Conservation (phyloP, 495 filamentous ascomycete genomes). For the Penicillium macrosclerotiorum region DNA sequence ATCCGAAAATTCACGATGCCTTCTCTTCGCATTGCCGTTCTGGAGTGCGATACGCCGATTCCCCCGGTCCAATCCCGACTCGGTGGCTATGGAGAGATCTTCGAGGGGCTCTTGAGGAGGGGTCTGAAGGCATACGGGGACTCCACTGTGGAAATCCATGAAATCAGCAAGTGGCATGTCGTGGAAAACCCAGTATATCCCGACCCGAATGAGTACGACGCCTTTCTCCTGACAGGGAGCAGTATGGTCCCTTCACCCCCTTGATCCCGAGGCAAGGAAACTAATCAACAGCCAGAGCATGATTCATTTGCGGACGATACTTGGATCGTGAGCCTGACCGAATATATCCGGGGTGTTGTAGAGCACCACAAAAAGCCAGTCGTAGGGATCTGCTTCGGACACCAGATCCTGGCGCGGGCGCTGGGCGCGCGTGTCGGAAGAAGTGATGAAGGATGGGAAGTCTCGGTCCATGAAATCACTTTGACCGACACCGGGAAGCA, state of each 20-base stretch:
- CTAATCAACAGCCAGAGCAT: slow-evolving; percentile 32
- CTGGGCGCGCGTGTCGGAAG: slow-evolving; percentile 63
- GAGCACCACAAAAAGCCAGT: slow-evolving; percentile 56
- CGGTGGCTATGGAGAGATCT: slow-evolving; percentile 69
- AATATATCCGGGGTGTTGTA: slow-evolving; percentile 57
- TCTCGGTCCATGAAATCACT: slow-evolving; percentile 62
- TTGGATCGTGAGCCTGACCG: slow-evolving; percentile 71
- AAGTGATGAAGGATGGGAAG: slow-evolving; percentile 72
- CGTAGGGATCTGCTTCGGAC: slow-evolving; percentile 86
- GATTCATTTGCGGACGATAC: slow-evolving; percentile 61
- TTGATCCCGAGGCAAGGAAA: too few species aligned
- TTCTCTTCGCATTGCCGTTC: slow-evolving; percentile 66
- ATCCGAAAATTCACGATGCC: slow-evolving; percentile 20
- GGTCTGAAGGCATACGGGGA: slow-evolving; percentile 38
- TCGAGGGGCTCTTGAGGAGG: slow-evolving; percentile 56
- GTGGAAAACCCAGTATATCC: slow-evolving; percentile 60
- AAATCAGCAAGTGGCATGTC: slow-evolving; percentile 63
- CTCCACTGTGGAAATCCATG: slow-evolving; percentile 19
- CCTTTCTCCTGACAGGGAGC: slow-evolving; percentile 73
- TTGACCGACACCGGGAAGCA: slow-evolving; percentile 65
- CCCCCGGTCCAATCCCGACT: slow-evolving; percentile 54
- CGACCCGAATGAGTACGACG: slow-evolving; percentile 64
- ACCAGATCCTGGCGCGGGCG: slow-evolving; percentile 82
- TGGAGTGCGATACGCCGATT: slow-evolving; percentile 74
- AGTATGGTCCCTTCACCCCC: too few species aligned